Percentiles rank a stretch among this genome's conserved stretches.
These are phyloP conservation scores for Striga hermonthica DNA, from an alignment of 305 asterid species.

Conservation along the genomic window DNA sequence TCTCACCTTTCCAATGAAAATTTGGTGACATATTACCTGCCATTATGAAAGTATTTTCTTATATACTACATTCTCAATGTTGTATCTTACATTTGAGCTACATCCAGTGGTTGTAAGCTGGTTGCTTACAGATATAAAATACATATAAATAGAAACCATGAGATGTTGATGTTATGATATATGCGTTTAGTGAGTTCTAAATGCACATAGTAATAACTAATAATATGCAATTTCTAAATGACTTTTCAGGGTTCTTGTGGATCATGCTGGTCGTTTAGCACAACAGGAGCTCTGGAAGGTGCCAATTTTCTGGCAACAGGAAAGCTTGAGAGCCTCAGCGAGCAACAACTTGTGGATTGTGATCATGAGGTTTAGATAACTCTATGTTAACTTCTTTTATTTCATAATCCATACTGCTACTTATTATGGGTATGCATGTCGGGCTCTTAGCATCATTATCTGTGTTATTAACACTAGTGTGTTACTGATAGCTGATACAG, in stretches of 20 bases:
- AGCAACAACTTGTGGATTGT: constrained; percentile 94
- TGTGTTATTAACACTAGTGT: constrained; percentile 8
- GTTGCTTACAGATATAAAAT: too few species aligned
- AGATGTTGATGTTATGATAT: too few species aligned
- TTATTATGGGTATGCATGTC: constrained; percentile 9
- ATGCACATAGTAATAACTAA: constrained; percentile 3
- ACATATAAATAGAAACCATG: too few species aligned
- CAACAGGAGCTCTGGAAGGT: constrained; percentile 92
- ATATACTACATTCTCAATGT: too few species aligned
- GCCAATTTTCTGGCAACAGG: constrained; percentile 81
- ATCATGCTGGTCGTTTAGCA: constrained; percentile 94
- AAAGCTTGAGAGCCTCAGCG: constrained; percentile 83
- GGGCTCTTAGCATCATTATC: neutral
- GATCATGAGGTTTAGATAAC: constrained; percentile 71
- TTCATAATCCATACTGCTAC: constrained; percentile 1
- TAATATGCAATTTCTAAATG: constrained; percentile 24
- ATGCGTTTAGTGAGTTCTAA: constrained; percentile 21
- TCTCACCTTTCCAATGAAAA: too few species aligned
- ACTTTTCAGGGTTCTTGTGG: constrained; percentile 76
- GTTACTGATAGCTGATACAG: neutral
- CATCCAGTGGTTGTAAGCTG: too few species aligned
- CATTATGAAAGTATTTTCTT: too few species aligned
- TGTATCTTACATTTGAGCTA: too few species aligned
- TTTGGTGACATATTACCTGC: too few species aligned
- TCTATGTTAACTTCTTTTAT: neutral